Conservation (phyloP, 495 filamentous ascomycete genomes). For the Penicillium nucicola region DNA sequence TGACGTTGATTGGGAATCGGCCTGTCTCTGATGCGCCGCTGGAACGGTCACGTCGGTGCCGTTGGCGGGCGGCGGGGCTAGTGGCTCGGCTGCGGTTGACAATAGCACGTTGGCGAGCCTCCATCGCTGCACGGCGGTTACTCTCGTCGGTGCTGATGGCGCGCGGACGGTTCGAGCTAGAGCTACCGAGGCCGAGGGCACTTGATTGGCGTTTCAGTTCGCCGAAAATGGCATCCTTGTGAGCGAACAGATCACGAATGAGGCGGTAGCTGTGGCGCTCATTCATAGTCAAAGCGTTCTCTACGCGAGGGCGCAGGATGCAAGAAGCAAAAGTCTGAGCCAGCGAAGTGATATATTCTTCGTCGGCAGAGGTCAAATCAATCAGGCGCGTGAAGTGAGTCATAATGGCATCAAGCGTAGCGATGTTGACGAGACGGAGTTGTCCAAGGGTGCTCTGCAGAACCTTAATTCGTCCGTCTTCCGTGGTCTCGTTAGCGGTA, state of each 20-base stretch:
- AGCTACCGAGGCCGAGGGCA: conserved; percentile 41
- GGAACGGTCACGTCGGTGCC: conserved; percentile 74
- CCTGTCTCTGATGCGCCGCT: conserved; percentile 68
- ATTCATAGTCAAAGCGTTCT: conserved; percentile 89
- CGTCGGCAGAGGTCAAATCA: conserved; percentile 93
- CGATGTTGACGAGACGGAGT: conserved; percentile 94
- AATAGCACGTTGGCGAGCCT: conserved; percentile 83
- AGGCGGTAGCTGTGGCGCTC: conserved; percentile 92
- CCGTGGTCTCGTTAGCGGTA: conserved; percentile 66
- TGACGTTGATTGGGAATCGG: conserved; percentile 76
- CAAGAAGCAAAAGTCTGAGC: conserved; percentile 80
- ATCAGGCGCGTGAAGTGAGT: conserved; percentile 97
- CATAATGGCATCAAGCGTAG: conserved; percentile 94
- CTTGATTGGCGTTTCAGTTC: conserved; percentile 91
- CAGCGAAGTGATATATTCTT: conserved; percentile 74
- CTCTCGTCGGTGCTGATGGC: conserved; percentile 95
- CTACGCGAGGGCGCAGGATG: conserved; percentile 78
- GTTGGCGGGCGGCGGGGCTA: conserved; percentile 65
- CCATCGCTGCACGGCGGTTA: conserved; percentile 89
- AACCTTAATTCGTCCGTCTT: conserved; percentile 80
- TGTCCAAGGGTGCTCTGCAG: conserved; percentile 94
- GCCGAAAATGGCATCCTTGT: conserved; percentile 93
- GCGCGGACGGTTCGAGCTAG: conserved; percentile 56
- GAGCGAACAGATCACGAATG: conserved; percentile 85
- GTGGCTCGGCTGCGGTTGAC: conserved; percentile 69